Base-by-base conservation (phyloP, 441 rosid species). In the Hypseocharis bilobata region DNA sequence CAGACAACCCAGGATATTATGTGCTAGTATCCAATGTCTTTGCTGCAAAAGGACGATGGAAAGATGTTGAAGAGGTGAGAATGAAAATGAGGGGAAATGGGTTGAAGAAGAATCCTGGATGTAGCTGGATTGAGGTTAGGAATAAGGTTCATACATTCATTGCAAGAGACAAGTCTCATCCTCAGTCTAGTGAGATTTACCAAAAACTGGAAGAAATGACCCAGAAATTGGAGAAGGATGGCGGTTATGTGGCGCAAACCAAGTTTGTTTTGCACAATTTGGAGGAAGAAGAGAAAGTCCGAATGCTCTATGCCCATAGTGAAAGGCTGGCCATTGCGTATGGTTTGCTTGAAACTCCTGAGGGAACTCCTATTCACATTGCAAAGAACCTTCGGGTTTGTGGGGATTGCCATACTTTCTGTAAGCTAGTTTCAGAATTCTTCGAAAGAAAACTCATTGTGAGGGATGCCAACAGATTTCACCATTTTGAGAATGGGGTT, bases 401-500 rank as follows among this genome's bases (percentile, higher is more conserved):
- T 71, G 84, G 82, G 19, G 96, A 88, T 84, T 92, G 93, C 75
- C 98, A 92, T 75, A 77, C 67, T 65, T 88, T 86, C 69, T 89
- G 89, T 65, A 84, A 77, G 84, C 71, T 92, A 69, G 88, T 92
- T 66, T 88, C 96, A 14, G 78, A 78, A 75, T 64, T 78, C 64
- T 85, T 73, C 51, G 65, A 68, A 23, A 78, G 86, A 67, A 76
- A 83, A 66, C 82, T 89, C 63, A 67, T 86, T 49, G 75, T 86
- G 69, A 85, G 96, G 78, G 98, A 92, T 74, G 88, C 91, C 44
- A 88, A 77, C 65, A 85, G 96, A 77, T 88, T 88, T 76, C 98
- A 92, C 83, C 96, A 84, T 75, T 88, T 92, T 68, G 64, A 80
- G 74, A 82, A 66, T 71, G 96, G 96, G 49, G 14, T 66, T 26